Evolutionary conservation across 306 rosid genomes (phyloP), one percentile per base, ranked within the genome.

Genomic region (Amphicarpaea edgeworthii): DNA sequence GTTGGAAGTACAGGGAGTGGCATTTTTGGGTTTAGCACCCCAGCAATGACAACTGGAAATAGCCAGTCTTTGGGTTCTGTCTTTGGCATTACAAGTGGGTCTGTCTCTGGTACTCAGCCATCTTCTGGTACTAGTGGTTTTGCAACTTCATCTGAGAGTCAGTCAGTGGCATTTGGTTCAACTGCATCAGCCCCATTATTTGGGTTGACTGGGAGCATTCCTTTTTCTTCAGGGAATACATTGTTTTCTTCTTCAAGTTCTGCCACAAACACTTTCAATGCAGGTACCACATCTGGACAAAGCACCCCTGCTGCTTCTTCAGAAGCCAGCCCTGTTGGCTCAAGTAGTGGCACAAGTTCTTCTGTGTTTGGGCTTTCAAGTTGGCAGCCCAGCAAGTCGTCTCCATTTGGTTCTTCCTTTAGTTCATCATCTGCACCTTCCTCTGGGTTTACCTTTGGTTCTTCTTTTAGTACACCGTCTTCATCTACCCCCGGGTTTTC

Each of bases 371-470:
- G 82, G 46, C 37, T 41, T 70, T 47, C 90, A 26, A 82, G 76
- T 77, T 88, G 93, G 97, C 91, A 82, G 83, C 61, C 88, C n/a
- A 21, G 83, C 68, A 83, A 87, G 59, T 72, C 90, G 59, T 72
- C 90, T 8, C 50, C 87, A 3, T 90, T 90, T 75, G 83, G 82
- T 72, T 75, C 91, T 7, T 10, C 88, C 8, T 83, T 82, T 32
- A 77, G 55, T 78, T 71, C 87, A 14, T 40, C 88, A 1, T 46
- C 90, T 19, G 30, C 85, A 38, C 54, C 87, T 17, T 47, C 84
- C 20, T 37, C 87, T 65, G 81, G 63, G 75, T 78, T 70, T 72
- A 4, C 90, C 5, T 90, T 90, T 75, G 80, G 82, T 84, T 74
- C 91, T 7, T 15, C 89, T 6, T 83, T 82, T 24, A 77, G 70